Percentiles rank a stretch among this genome's conserved stretches.
Evolutionary conservation across 2,329 filamentous ascomycete genomes (phyloP).

Genomic region (Arachnopeziza araneosa): DNA sequence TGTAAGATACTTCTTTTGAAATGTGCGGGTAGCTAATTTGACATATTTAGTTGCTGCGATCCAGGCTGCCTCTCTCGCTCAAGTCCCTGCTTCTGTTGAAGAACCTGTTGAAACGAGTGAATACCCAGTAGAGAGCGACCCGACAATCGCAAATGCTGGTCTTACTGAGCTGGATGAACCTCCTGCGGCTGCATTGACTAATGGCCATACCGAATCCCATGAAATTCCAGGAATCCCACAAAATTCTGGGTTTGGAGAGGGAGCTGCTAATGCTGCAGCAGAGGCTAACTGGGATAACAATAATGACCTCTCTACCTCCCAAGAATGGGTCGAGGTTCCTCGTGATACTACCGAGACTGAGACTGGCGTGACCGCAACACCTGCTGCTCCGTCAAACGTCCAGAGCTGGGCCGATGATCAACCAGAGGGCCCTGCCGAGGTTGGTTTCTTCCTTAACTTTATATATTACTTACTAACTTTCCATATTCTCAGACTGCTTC

Average conservation of each 20-base stretch:
- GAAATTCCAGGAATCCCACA: conserved; percentile 36
- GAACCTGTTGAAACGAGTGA: conserved; percentile 31
- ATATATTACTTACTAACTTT: conserved; percentile 9
- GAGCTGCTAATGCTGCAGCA: conserved; percentile 54
- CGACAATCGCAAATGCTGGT: conserved; percentile 60
- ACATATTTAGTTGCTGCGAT: conserved; percentile 49
- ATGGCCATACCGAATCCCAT: conserved; percentile 39
- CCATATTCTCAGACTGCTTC: conserved; percentile 21
- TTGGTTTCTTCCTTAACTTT: conserved; percentile 28
- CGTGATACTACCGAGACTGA: conserved; percentile 72
- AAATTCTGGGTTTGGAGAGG: conserved; percentile 47
- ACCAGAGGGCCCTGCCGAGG: conserved; percentile 45
- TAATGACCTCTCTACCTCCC: conserved; percentile 30
- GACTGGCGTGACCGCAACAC: conserved; percentile 52
- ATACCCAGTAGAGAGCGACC: conserved; percentile 48
- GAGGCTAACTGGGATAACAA: conserved; percentile 59
- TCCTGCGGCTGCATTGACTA: conserved; percentile 35
- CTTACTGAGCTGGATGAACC: conserved; percentile 60
- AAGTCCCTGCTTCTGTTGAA: conserved; percentile 37
- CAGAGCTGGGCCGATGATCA: conserved; percentile 83
- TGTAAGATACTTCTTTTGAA: conserved; percentile 48
- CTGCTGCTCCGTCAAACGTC: conserved; percentile 47
- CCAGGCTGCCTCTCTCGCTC: conserved; percentile 49
- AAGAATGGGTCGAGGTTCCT: conserved; percentile 54
- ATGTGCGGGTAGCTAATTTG: background rate